Percentiles rank a stretch among this genome's conserved stretches.
Evolutionary conservation across 768 basidiomycete species (phyloP).

Genomic region (Hortiboletus flavorubellus): DNA sequence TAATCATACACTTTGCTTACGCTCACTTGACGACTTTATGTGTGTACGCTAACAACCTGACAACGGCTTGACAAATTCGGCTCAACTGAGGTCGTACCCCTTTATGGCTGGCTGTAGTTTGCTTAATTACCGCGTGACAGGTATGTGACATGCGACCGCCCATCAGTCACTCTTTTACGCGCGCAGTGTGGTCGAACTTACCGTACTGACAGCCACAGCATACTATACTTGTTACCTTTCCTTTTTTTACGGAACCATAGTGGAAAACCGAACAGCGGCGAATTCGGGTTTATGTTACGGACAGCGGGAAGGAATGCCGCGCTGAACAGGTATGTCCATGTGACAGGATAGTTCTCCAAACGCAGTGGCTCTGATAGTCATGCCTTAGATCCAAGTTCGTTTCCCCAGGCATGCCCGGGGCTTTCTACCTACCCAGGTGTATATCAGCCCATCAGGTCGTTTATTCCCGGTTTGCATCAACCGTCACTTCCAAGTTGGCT

Average conservation of each 20-base stretch:
- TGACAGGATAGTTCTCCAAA: neutral
- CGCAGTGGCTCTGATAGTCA: neutral
- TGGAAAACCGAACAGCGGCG: constrained; percentile 7
- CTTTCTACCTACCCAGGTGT: neutral
- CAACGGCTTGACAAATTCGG: no score
- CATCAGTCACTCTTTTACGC: neutral
- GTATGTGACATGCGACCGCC: neutral
- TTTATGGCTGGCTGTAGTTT: no score
- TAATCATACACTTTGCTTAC: no score
- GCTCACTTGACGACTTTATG: no score
- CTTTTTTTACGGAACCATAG: constrained; percentile 9
- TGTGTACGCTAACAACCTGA: no score
- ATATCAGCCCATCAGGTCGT: neutral
- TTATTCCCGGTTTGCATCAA: constrained; percentile 25
- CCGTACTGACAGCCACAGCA: neutral
- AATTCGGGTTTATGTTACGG: constrained; percentile 37
- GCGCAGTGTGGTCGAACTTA: neutral
- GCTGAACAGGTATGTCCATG: constrained; percentile 35
- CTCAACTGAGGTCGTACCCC: no score
- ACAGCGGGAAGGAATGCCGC: constrained; percentile 36
- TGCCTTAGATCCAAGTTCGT: constrained; percentile 20
- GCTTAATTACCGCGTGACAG: constrained; percentile 12
- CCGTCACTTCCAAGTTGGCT: constrained; percentile 27
- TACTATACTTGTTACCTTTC: no score
- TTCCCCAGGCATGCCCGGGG: neutral